phyloP scores from a whole-genome alignment of 2,329 filamentous ascomycete species.

The Penicillium sp. region DNA sequence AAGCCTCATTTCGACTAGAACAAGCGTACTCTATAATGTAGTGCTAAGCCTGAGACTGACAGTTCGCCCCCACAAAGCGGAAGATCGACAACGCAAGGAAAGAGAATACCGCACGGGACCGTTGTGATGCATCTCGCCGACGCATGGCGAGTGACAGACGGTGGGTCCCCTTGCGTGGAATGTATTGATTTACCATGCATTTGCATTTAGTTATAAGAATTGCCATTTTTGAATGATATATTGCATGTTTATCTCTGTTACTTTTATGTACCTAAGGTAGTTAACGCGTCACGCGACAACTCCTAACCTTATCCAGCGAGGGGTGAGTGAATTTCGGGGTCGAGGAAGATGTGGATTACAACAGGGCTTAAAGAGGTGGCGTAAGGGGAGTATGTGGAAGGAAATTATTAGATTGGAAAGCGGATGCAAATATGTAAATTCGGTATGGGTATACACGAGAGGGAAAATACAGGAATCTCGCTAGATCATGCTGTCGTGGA shows the following conservation, averaged over 20 bases:
- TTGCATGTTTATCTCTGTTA: no score
- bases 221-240: not conserved
- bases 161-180: not conserved
- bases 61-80: no score
- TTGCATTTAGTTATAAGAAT: not conserved
- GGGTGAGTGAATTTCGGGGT: no score
- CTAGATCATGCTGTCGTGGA: slow-evolving; percentile 31
- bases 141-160: not conserved
- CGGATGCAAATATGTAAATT: slow-evolving; percentile 6
- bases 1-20: no score
- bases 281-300: no score
- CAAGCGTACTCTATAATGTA: no score
- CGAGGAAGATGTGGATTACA: not conserved
- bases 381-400: not conserved
- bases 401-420: not conserved
- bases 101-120: no score
- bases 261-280: no score
- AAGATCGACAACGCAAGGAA: no score
- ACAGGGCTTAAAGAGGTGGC: not conserved
- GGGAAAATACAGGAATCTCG: slow-evolving; percentile 22
- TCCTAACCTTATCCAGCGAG: no score
- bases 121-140: not conserved
- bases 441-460: slow-evolving; percentile 7
- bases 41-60: no score
- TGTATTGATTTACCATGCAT: not conserved